Base-by-base conservation (phyloP, 1,139 yeast species). In the Geotrichum candidum region DNA sequence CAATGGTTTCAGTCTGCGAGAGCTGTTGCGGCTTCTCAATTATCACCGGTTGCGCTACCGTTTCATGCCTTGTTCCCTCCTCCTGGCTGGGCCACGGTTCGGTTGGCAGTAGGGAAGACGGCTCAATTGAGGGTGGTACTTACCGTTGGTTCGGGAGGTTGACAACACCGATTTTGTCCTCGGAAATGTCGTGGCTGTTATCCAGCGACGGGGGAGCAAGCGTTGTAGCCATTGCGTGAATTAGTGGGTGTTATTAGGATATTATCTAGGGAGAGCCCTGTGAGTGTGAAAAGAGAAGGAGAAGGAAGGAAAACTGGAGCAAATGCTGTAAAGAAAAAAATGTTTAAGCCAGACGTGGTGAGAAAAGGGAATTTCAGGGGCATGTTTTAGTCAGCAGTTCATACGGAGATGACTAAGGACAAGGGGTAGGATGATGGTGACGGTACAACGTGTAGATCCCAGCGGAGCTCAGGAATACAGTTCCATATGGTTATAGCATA, bases 111-210 rank as follows among this genome's bases (percentile, higher is more conserved):
- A 18, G 18, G 18, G 18, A 33, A 33, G 11, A 11, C 38, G 38
- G 38, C 11, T 7, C 38, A 33, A 33, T 33, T 33, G 38, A 33
- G 63, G 15, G 59, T 51, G 35, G 27, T 59, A 80, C 88, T 64
- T 78, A 86, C 87, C 95, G 83, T 79, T 94, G 99, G 73, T 91
- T 91, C 62, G 99, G 98, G 70, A 94, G 82, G 70, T 90, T 88
- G 62, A 96, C 84, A 69, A 92, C 86, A 65, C 99, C 99, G 68
- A 92, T 79, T 23, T 58, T 54, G 35, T 48, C 48, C 33, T 62
- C 64, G 3, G 31, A 27, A 27, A 27, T 27, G n/a, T 35, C 13
- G n/a, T 35, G 41, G 41, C 41, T 35, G 41, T 35, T 35, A 15
- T 35, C 41, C 41, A 35, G 41, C 41, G 41, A 35, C 41, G 41